phyloP scores from a whole-genome alignment of 371 early-diverging fungal genomes.

The Parasitella parasitica region DNA sequence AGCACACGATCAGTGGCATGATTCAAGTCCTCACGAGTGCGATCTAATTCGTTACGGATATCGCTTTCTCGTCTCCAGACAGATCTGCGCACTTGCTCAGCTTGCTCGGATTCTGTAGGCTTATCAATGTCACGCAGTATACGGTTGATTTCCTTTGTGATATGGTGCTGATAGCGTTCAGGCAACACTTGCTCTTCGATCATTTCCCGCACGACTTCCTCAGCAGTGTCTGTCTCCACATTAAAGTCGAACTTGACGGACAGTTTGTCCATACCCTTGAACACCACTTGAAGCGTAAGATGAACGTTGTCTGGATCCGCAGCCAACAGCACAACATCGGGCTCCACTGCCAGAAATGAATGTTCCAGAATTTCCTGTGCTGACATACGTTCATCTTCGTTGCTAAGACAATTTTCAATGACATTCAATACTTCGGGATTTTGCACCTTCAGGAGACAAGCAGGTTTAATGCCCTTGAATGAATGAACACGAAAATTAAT shows the following conservation, averaged over 20 bases:
- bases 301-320: slow-evolving; percentile 64
- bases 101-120: slow-evolving; percentile 35
- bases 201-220: slow-evolving; percentile 83
- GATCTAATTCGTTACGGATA: slow-evolving; percentile 40
- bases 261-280: slow-evolving; percentile 76
- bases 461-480: slow-evolving; percentile 80
- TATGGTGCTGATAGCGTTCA: slow-evolving; percentile 62
- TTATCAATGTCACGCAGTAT: slow-evolving; percentile 66
- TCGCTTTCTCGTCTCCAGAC: slow-evolving; percentile 53
- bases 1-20: slow-evolving; percentile 30
- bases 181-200: slow-evolving; percentile 71
- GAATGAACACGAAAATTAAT: neutral
- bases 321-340: slow-evolving; percentile 69
- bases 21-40: slow-evolving; percentile 32
- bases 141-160: slow-evolving; percentile 74
- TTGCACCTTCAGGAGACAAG: slow-evolving; percentile 65
- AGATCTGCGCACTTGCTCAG: slow-evolving; percentile 43
- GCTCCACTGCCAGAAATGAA: slow-evolving; percentile 80
- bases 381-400: slow-evolving; percentile 60
- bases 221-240: slow-evolving; percentile 85
- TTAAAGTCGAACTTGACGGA: slow-evolving; percentile 91
- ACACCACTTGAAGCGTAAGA: slow-evolving; percentile 76
- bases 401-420: slow-evolving; percentile 76
- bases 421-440: slow-evolving; percentile 76
- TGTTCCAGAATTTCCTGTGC: slow-evolving; percentile 80